phyloP scores from a whole-genome alignment of 805 yeast species.

The Candida silvatica region DNA sequence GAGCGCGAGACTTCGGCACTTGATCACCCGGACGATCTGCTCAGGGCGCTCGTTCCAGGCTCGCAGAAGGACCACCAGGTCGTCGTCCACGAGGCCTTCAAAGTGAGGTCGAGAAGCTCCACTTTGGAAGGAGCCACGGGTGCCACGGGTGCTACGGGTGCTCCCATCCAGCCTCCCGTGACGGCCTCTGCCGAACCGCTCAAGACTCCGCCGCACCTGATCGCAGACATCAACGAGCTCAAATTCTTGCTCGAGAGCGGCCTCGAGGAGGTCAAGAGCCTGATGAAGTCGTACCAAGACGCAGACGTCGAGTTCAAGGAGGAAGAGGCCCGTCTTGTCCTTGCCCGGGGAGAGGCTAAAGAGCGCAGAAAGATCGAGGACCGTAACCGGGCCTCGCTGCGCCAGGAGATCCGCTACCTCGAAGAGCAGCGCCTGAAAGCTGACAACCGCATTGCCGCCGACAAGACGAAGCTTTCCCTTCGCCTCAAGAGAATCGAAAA shows the following conservation, averaged over 20 bases:
- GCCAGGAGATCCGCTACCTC: slow-evolving; percentile 31
- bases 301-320: slow-evolving; percentile 29
- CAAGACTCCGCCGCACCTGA: slow-evolving; percentile 21
- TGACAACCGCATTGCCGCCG: slow-evolving; percentile 26
- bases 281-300: slow-evolving; percentile 25
- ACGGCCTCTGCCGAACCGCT: slow-evolving; percentile 14
- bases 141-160: slow-evolving; percentile 2
- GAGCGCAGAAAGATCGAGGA: slow-evolving; percentile 34
- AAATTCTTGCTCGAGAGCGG: slow-evolving; percentile 32
- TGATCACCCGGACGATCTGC: slow-evolving; percentile 31
- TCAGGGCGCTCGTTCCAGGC: slow-evolving; percentile 26
- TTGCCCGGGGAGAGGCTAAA: slow-evolving; percentile 28
- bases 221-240: slow-evolving; percentile 32
- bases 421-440: slow-evolving; percentile 32
- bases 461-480: slow-evolving; percentile 20
- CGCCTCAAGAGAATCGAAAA: slow-evolving; percentile 23
- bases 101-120: slow-evolving; percentile 26
- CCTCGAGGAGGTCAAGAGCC: slow-evolving; percentile 30
- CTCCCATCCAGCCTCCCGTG: slow-evolving; percentile 5
- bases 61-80: slow-evolving; percentile 20
- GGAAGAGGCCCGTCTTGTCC: slow-evolving; percentile 25
- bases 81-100: slow-evolving; percentile 21
- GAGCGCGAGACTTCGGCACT: slow-evolving; percentile 11
- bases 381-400: slow-evolving; percentile 28
- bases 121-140: slow-evolving; percentile 21